Conservation (phyloP, 441 rosid genomes). For the Cnidoscolus chayamansa region DNA sequence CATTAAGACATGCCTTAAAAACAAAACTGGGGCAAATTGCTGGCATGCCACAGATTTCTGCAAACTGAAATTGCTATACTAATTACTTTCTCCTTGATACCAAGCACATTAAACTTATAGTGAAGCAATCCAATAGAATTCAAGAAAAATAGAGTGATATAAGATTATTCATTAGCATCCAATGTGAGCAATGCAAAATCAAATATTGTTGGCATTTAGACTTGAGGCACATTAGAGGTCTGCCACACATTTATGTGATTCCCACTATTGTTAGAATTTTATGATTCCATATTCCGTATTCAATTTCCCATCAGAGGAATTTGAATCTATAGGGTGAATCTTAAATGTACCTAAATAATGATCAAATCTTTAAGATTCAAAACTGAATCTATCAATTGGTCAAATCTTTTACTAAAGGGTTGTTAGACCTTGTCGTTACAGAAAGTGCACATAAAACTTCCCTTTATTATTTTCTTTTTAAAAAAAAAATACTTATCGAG, state of each 20-base stretch:
- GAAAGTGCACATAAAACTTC: too few relatives aligned
- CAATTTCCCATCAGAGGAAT: too few relatives aligned
- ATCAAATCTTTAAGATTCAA: too few relatives aligned
- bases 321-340: too few relatives aligned
- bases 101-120: conserved; percentile 76
- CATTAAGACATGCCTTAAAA: not conserved
- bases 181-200: not conserved
- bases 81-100: conserved; percentile 66
- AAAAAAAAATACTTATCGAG: too few relatives aligned
- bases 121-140: conserved; percentile 17
- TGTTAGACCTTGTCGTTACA: too few relatives aligned
- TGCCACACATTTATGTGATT: not conserved
- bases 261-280: too few relatives aligned
- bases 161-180: not conserved
- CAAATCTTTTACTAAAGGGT: too few relatives aligned
- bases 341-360: too few relatives aligned
- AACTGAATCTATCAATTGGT: too few relatives aligned
- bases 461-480: too few relatives aligned
- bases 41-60: not conserved
- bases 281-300: too few relatives aligned
- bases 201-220: conserved; percentile 4
- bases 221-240: not conserved
- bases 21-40: not conserved
- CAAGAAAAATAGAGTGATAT: conserved; percentile 18
- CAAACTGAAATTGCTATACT: not conserved